Percentiles rank a stretch among this genome's conserved stretches.
phyloP scores from a whole-genome alignment of 192 early-diverging fungal species.

The Entomortierella lignicola region DNA sequence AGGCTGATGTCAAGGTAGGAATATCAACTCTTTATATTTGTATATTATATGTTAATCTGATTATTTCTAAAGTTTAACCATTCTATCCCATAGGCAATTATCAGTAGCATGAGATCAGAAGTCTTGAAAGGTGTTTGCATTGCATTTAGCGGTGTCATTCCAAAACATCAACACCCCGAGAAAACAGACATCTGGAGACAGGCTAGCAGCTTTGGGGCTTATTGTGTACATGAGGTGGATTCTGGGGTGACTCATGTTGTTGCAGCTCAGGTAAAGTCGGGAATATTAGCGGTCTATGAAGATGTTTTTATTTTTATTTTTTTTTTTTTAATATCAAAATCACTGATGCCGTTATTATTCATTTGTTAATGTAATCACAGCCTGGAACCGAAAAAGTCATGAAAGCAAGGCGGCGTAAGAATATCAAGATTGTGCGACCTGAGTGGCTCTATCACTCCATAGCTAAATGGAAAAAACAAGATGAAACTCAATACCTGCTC shows the following conservation, averaged over 20 bases:
- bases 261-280: slow-evolving; percentile 84
- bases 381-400: slow-evolving; percentile 82
- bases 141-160: slow-evolving; percentile 88
- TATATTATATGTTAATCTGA: too few relatives aligned
- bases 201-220: slow-evolving; percentile 86
- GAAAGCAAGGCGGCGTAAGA: slow-evolving; percentile 61
- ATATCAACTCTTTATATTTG: too few relatives aligned
- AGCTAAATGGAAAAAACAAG: slow-evolving; percentile 73
- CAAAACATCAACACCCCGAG: slow-evolving; percentile 67
- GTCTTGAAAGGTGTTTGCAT: slow-evolving; percentile 78
- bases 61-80: neutral
- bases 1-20: slow-evolving; percentile 56
- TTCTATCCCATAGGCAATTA: slow-evolving; percentile 56
- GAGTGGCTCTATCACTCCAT: slow-evolving; percentile 83
- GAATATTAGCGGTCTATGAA: too few relatives aligned
- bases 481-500: slow-evolving; percentile 74
- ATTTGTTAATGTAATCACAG: too few relatives aligned
- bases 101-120: slow-evolving; percentile 67
- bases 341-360: neutral
- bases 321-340: neutral
- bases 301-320: neutral
- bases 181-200: slow-evolving; percentile 85
- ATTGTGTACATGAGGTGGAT: slow-evolving; percentile 71
- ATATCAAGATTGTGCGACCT: slow-evolving; percentile 63
- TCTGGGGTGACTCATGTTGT: slow-evolving; percentile 87